Conservation (phyloP, 768 basidiomycete genomes). For the Suillus lakei region DNA sequence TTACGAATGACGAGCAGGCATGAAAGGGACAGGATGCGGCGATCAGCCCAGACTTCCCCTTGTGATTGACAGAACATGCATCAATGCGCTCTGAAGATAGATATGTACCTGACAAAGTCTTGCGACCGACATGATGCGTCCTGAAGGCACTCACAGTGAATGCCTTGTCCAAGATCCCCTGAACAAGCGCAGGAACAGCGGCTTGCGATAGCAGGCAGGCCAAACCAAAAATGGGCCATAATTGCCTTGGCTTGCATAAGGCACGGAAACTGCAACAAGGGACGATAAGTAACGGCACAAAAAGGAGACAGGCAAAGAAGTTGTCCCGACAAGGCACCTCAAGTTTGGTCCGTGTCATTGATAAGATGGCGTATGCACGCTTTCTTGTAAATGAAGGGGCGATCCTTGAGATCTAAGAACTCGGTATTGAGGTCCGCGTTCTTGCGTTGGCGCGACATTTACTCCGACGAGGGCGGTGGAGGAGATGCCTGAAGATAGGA, state of each 20-base stretch:
- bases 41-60: not conserved
- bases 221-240: not conserved
- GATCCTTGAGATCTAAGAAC: not conserved
- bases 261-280: not conserved
- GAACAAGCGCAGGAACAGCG: not conserved
- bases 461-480: not conserved
- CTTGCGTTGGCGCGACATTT: not conserved
- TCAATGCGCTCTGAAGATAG: not conserved
- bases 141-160: not conserved
- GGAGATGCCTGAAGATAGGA: not conserved
- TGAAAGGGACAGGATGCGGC: constrained; percentile 1
- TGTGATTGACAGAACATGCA: constrained; percentile 1
- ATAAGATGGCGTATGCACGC: not conserved
- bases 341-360: not conserved
- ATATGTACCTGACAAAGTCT: not conserved
- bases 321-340: constrained; percentile 1
- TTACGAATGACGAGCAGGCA: not conserved
- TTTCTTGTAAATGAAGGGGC: not conserved
- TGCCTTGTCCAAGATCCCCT: not conserved
- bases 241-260: not conserved
- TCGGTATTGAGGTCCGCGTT: not conserved
- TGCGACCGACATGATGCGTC: not conserved
- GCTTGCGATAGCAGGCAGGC: not conserved
- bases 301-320: not conserved
- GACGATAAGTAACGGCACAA: not conserved